Base-by-base conservation (phyloP, 495 filamentous ascomycete species). In the Neurospora sp. region DNA sequence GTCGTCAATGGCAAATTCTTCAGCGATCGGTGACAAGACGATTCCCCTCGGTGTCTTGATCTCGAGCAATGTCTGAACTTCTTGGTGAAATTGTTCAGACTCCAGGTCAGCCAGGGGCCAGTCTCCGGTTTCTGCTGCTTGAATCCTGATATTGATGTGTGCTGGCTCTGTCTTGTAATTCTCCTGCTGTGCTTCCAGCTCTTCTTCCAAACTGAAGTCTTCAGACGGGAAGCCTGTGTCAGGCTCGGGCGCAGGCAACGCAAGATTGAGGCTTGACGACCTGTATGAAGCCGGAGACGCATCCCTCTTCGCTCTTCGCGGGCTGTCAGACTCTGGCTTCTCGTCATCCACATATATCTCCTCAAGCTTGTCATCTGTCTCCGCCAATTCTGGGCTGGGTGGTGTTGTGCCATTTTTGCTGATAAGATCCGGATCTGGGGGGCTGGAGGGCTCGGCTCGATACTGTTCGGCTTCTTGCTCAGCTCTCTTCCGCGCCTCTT, bases 401-500 rank as follows among this genome's bases (percentile, higher is more conserved):
- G 53, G 53, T 31, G 53, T 31, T 16, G 27, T 18, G 31, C 18
- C 37, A 9, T 53, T 53, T 18, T 46, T 71, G 38, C 46, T 61
- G n/a, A 35, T 35, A 16, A 46, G 16, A 46, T 53, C 46, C 31
- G 69, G 18, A 18, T 37, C 68, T 5, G 73, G 73, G 6, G 74
- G 73, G 14, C 77, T 74, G 5, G 77, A 48, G 0, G 79, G 79
- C 44, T 81, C 79, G 35, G 74, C 73, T 2, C 79, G 76, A 61
- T 81, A 81, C 37, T 74, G 68, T 53, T 79, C 78, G 0, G 78
- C 78, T 71, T 81, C 79, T 70, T 79, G 76, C 16, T 70, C 74
- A 6, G 79, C 79, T 40, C 74, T 73, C 22, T 74, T 39, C 40
- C 74, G 78, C 22, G 76, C 76, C 40, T 81, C 79, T 2, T 72